phyloP scores from a whole-genome alignment of 2,329 filamentous ascomycete genomes.

The Fusarium sp. region DNA sequence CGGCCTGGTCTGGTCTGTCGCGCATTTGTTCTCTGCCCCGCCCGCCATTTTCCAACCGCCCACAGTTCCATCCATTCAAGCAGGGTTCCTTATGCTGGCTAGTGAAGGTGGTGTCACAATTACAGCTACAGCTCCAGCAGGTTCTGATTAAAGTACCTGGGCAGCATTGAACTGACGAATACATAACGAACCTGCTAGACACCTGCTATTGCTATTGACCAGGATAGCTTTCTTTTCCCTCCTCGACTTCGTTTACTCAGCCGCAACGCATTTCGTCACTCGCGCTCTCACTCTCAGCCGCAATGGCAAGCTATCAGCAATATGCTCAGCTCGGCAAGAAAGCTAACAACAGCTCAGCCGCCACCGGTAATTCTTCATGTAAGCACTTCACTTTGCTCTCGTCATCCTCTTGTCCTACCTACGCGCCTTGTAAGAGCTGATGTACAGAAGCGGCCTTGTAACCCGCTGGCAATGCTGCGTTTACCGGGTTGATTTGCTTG shows the following conservation, averaged over 20 bases:
- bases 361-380: slow-evolving; percentile 31
- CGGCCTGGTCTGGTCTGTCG: neutral
- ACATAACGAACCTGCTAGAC: slow-evolving; percentile 33
- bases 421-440: slow-evolving; percentile 38
- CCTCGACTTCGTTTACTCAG: neutral
- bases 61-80: slow-evolving; percentile 6
- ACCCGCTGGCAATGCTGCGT: slow-evolving; percentile 15
- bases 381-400: slow-evolving; percentile 27
- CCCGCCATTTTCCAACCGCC: slow-evolving; percentile 14
- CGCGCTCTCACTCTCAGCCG: slow-evolving; percentile 14
- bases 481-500: slow-evolving; percentile 23
- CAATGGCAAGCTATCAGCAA: slow-evolving; percentile 47
- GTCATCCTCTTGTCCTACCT: slow-evolving; percentile 22
- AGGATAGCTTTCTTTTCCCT: neutral
- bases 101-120: slow-evolving; percentile 33
- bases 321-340: slow-evolving; percentile 45
- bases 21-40: slow-evolving; percentile 11
- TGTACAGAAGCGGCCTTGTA: slow-evolving; percentile 37
- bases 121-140: slow-evolving; percentile 21
- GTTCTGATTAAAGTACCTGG: slow-evolving; percentile 4
- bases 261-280: slow-evolving; percentile 6
- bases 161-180: slow-evolving; percentile 20
- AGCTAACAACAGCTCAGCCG: slow-evolving; percentile 39
- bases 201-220: neutral
- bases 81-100: slow-evolving; percentile 34